Percentiles rank a stretch among this genome's conserved stretches.
Conservation (phyloP, 2,329 filamentous ascomycete genomes). For the Truncatella angustata region DNA sequence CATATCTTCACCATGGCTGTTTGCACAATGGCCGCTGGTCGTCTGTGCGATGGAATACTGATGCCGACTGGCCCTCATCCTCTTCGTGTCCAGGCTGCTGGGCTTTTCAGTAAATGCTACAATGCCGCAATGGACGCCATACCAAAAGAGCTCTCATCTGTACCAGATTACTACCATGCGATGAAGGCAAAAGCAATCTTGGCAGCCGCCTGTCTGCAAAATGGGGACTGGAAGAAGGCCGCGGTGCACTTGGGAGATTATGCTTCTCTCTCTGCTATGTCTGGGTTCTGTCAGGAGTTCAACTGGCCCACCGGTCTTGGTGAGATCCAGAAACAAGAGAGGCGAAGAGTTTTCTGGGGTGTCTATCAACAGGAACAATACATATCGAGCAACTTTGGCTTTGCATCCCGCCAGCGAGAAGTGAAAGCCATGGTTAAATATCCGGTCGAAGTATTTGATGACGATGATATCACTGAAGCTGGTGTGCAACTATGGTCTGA, state of each 20-base stretch:
- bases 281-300: not conserved
- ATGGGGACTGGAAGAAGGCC: not conserved
- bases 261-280: not conserved
- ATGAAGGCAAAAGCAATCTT: slow-evolving; percentile 3
- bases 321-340: slow-evolving; percentile 1
- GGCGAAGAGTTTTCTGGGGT: slow-evolving; percentile 2
- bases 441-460: not conserved
- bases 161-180: not conserved
- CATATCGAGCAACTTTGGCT: not conserved
- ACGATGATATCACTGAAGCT: not conserved
- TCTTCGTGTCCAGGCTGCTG: not conserved
- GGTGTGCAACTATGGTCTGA: slow-evolving; percentile 1
- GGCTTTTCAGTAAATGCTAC: not conserved
- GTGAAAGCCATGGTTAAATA: slow-evolving; percentile 2
- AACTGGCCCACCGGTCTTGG: not conserved
- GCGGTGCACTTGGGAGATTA: not conserved
- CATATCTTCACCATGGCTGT: slow-evolving; percentile 1
- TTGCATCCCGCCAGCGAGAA: not conserved
- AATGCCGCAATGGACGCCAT: not conserved
- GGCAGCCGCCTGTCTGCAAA: not conserved
- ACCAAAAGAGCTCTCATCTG: not conserved
- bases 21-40: slow-evolving; percentile 1
- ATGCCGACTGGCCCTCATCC: not conserved
- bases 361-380: slow-evolving; percentile 1
- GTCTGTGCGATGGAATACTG: not conserved